Conservation (phyloP, 177 flowering plant genomes). For the Vitis hybrid region DNA sequence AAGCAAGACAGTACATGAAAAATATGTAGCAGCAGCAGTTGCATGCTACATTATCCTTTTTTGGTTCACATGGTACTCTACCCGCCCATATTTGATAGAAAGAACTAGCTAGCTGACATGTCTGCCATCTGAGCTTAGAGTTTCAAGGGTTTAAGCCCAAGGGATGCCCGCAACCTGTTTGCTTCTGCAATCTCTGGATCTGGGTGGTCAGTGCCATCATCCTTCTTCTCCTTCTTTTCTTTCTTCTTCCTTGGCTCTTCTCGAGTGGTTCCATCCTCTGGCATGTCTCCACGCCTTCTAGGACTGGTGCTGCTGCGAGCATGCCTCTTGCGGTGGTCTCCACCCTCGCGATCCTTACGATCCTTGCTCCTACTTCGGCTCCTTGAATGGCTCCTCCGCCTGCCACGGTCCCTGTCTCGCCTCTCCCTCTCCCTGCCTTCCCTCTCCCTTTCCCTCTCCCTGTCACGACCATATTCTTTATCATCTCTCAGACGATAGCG, state of each 20-base stretch:
- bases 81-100: background rate
- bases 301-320: constrained; percentile 66
- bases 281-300: constrained; percentile 49
- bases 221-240: constrained; percentile 68
- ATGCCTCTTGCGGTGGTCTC: constrained; percentile 67
- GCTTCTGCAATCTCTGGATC: constrained; percentile 96
- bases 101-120: background rate
- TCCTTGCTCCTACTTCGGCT: constrained; percentile 73
- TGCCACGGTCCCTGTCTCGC: constrained; percentile 77
- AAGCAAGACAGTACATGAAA: too few relatives aligned
- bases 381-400: constrained; percentile 65
- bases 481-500: constrained; percentile 69
- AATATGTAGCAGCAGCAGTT: too few relatives aligned
- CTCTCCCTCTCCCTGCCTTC: constrained; percentile 71
- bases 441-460: constrained; percentile 60
- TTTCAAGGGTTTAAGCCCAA: constrained; percentile 87
- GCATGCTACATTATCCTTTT: too few relatives aligned
- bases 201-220: constrained; percentile 92
- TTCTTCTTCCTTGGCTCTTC: constrained; percentile 70
- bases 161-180: constrained; percentile 78
- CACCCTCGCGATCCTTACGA: constrained; percentile 57
- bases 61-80: too few relatives aligned
- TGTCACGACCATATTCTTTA: constrained; percentile 70
- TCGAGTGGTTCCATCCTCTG: constrained; percentile 29
- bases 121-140: background rate